Evolutionary conservation across 495 filamentous ascomycete genomes (phyloP), one percentile per base, ranked within the genome.

Genomic region (Daldinia concentrica): DNA sequence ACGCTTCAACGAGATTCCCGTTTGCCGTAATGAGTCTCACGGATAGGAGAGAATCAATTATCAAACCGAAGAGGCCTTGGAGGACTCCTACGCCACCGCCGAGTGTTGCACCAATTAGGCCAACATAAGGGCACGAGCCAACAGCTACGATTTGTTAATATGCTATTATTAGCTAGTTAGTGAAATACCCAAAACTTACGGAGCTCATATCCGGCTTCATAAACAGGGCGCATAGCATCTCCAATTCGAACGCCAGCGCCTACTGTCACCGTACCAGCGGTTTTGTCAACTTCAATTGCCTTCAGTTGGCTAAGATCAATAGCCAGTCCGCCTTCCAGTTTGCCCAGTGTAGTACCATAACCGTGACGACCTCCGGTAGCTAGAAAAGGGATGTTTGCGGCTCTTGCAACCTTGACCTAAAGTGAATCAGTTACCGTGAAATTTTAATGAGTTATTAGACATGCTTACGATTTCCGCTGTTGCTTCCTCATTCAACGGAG

Each of bases 1-100:
- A 82, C 34, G 72, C 80, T 24, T 66, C 72, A 7, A 83, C 45
- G 7, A 81, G n/a, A 1, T 69, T 58, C 0, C 82, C 82, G 4
- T 71, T 22, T 0, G 77, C 78, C 2, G 77, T 79, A 14, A 83
- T 67, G 4, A 85, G 24, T 1, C 66, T 57, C 1, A 77, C 77
- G 4, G 74, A 79, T 5, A 72, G 5, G 4, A 85, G 71, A 0
- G 73, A 64, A 66, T 85, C 83, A 4, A 77, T 61, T 3, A 71
- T 73, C 6, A 82, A 63, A 6, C 84, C 83, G 54, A 79, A 76
- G 4, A 76, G 37, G 1, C 82, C 82, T 36, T 79, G 64, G 7
- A 77, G 63, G 17, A 27, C 51, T 4, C 82, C 81, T 2, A 82
- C 36, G n/a, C 82, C 83, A 14, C 68, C 83, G 12, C 84, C 83